A percentile compares a stretch with the other conserved stretches of the same genome.
These are phyloP conservation scores for Coemansia sp. DNA, from an alignment of 192 early-diverging fungal species.

Conservation along the genomic window DNA sequence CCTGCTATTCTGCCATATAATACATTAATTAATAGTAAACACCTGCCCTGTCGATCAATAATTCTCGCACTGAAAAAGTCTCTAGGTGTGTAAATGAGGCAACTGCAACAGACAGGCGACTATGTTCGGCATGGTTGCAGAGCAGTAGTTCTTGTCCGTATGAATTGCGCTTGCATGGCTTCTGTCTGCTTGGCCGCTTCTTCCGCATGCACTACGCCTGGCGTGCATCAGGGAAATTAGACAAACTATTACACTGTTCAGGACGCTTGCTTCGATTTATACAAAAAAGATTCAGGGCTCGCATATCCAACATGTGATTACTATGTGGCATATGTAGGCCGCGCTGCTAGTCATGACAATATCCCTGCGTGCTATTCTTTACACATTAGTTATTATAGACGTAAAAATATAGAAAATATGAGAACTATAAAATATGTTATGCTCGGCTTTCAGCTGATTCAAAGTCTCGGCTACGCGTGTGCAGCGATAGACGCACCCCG, in stretches of 20 bases:
- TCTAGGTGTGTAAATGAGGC: background rate
- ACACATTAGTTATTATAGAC: background rate
- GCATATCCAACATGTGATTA: background rate
- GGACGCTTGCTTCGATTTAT: background rate
- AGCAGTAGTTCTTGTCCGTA: background rate
- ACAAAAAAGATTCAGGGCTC: background rate
- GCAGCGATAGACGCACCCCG: conserved; percentile 8
- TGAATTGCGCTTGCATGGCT: background rate
- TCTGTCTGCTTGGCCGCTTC: background rate
- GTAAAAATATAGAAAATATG: background rate
- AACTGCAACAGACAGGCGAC: background rate
- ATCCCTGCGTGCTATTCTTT: background rate
- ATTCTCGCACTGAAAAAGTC: background rate
- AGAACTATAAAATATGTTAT: conserved; percentile 1
- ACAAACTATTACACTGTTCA: background rate
- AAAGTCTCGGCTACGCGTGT: background rate
- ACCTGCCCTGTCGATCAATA: background rate
- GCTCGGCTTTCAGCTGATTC: conserved; percentile 12
- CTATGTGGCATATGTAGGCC: background rate
- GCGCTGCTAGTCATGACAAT: background rate
- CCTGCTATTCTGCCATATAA: conserved; percentile 3
- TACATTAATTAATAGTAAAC: background rate
- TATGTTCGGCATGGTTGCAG: too few species aligned
- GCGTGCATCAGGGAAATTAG: conserved; percentile 17
- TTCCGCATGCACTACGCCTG: conserved; percentile 12